These are phyloP conservation scores for Daldinia vernicosa DNA, from an alignment of 495 filamentous ascomycete genomes.

Conservation along the genomic window DNA sequence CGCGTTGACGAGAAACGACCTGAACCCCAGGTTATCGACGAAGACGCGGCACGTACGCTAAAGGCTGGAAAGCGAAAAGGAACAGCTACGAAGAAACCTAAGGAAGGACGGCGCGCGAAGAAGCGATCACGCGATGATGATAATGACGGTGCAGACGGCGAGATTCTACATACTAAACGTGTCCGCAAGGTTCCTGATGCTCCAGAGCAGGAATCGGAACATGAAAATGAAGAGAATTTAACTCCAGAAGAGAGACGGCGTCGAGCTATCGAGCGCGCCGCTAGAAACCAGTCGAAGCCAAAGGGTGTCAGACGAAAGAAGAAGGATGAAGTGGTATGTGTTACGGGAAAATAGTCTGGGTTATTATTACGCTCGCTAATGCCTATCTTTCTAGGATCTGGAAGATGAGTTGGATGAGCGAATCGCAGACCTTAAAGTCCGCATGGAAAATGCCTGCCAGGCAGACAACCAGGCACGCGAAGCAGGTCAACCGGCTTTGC, in stretches of 20 bases:
- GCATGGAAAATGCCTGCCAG: constrained; percentile 92
- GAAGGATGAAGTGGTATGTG: constrained; percentile 87
- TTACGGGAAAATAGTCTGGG: neutral
- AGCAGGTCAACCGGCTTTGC: constrained; percentile 78
- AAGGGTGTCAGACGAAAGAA: constrained; percentile 76
- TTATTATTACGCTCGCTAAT: neutral
- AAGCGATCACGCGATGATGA: constrained; percentile 65
- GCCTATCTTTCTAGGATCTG: constrained; percentile 69
- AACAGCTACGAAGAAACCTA: constrained; percentile 71
- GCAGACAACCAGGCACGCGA: constrained; percentile 83
- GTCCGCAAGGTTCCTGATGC: constrained; percentile 49
- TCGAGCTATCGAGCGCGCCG: constrained; percentile 81
- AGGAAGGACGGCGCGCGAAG: constrained; percentile 82
- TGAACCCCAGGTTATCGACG: constrained; percentile 75
- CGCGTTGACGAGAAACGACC: constrained; percentile 80
- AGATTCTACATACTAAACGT: constrained; percentile 60
- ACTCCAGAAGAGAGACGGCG: constrained; percentile 75
- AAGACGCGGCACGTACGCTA: constrained; percentile 78
- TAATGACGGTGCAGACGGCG: constrained; percentile 65
- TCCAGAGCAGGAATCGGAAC: constrained; percentile 58
- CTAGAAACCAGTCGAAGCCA: constrained; percentile 75
- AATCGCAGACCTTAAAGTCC: constrained; percentile 85
- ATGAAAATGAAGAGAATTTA: constrained; percentile 72
- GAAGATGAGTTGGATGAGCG: constrained; percentile 88
- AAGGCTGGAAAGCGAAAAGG: constrained; percentile 83